These are phyloP conservation scores for Poronia punctata DNA, from an alignment of 495 filamentous ascomycete genomes.

Conservation along the genomic window DNA sequence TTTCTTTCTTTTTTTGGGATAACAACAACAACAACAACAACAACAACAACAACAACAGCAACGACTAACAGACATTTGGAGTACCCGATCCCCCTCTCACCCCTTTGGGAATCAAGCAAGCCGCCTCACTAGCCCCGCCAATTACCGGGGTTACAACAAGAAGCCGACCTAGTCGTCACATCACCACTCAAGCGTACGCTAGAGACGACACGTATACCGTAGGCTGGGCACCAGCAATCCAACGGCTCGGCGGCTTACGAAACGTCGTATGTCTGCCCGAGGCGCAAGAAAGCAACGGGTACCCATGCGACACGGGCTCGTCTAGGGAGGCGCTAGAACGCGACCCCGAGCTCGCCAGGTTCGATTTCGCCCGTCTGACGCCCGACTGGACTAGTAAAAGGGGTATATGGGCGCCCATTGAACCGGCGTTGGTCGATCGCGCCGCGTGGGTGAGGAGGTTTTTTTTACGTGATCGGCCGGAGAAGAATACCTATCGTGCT, in stretches of 20 bases:
- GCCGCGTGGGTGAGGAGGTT: conserved; percentile 12
- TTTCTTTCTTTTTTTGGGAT: too few relatives aligned
- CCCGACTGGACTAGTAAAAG: conserved; percentile 18
- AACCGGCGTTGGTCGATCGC: conserved; percentile 9
- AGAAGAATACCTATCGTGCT: conserved; percentile 54
- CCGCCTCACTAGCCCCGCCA: conserved; percentile 9
- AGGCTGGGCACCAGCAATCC: conserved; percentile 14
- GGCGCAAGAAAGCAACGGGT: conserved; percentile 30
- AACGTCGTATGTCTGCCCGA: conserved; percentile 13
- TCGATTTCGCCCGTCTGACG: conserved; percentile 14
- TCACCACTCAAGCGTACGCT: conserved; percentile 17
- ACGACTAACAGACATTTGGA: background rate
- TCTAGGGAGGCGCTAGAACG: conserved; percentile 12
- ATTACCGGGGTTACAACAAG: conserved; percentile 7
- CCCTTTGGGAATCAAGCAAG: conserved; percentile 16
- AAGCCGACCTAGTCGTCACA: conserved; percentile 13
- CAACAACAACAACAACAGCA: background rate
- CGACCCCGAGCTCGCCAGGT: conserved; percentile 17
- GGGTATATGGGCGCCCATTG: conserved; percentile 14
- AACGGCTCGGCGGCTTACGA: conserved; percentile 12
- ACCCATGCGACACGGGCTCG: conserved; percentile 34
- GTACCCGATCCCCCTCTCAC: conserved; percentile 20
- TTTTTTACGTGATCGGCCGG: conserved; percentile 37
- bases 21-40: too few relatives aligned
- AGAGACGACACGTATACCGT: conserved; percentile 16